phyloP scores from a whole-genome alignment of 1,284 basidiomycete species.

The Cryptococcus jaspeensis region DNA sequence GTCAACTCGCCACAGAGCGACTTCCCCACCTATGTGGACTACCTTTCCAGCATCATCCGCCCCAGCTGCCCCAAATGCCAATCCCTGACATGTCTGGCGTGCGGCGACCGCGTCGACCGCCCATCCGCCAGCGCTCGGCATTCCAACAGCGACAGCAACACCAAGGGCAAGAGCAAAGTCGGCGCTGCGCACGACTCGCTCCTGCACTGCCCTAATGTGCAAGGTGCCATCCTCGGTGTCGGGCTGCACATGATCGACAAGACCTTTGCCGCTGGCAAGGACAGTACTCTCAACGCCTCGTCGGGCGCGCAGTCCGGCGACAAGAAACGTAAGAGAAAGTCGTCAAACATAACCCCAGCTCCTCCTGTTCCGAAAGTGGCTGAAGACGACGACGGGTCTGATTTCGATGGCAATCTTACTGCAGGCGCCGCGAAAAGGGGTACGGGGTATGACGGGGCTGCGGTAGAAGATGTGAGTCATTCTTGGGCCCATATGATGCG shows the following conservation, averaged over 20 bases:
- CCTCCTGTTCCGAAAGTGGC: background rate
- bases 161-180: slow-evolving; percentile 12
- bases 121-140: background rate
- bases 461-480: slow-evolving; percentile 71
- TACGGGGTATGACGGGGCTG: slow-evolving; percentile 76
- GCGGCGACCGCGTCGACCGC: slow-evolving; percentile 61
- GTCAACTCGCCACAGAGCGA: slow-evolving; percentile 57
- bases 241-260: slow-evolving; percentile 60
- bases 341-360: slow-evolving; percentile 2
- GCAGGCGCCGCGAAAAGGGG: slow-evolving; percentile 63
- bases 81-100: slow-evolving; percentile 73
- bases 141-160: background rate
- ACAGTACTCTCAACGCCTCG: background rate
- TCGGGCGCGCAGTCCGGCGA: background rate
- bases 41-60: slow-evolving; percentile 61
- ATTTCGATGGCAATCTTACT: slow-evolving; percentile 45
- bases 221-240: slow-evolving; percentile 72
- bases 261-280: slow-evolving; percentile 17
- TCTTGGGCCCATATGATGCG: background rate
- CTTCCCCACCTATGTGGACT: slow-evolving; percentile 67
- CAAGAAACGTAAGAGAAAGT: background rate
- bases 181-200: slow-evolving; percentile 47
- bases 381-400: slow-evolving; percentile 56
- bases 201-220: slow-evolving; percentile 82
- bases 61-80: slow-evolving; percentile 65